phyloP scores from a whole-genome alignment of 192 early-diverging fungal genomes.

The Podila epigama region DNA sequence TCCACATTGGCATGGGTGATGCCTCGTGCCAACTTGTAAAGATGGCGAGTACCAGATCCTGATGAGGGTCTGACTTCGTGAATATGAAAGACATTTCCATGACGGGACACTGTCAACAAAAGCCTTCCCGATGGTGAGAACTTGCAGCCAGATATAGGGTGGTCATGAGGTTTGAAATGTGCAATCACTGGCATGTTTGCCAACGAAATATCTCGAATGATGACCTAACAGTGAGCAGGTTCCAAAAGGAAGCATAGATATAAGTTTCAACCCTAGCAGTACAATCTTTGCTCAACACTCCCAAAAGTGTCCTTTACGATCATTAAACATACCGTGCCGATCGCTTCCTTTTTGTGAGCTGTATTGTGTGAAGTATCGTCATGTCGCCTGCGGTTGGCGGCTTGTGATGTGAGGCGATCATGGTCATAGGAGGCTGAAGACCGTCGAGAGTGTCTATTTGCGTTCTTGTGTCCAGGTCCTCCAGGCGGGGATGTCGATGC shows the following conservation, averaged over 20 bases:
- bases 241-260: neutral
- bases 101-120: slow-evolving; percentile 72
- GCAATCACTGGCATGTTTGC: slow-evolving; percentile 59
- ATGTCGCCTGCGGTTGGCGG: slow-evolving; percentile 13
- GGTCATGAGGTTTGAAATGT: slow-evolving; percentile 76
- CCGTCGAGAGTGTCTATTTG: slow-evolving; percentile 17
- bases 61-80: slow-evolving; percentile 59
- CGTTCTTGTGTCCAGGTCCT: slow-evolving; percentile 6
- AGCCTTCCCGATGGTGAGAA: slow-evolving; percentile 74
- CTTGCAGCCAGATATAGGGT: slow-evolving; percentile 65
- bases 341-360: slow-evolving; percentile 35
- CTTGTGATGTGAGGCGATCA: slow-evolving; percentile 12
- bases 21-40: slow-evolving; percentile 82
- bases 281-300: neutral
- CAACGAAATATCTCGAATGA: slow-evolving; percentile 56
- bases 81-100: slow-evolving; percentile 79
- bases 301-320: no score
- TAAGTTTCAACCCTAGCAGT: neutral
- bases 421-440: slow-evolving; percentile 27
- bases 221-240: slow-evolving; percentile 39
- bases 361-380: slow-evolving; percentile 35
- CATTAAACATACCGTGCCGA: slow-evolving; percentile 53
- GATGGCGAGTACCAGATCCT: slow-evolving; percentile 47
- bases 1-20: slow-evolving; percentile 79
- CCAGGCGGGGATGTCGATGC: slow-evolving; percentile 30